Conservation (phyloP, 2,329 filamentous ascomycete genomes). For the Aspergillus fructus region DNA sequence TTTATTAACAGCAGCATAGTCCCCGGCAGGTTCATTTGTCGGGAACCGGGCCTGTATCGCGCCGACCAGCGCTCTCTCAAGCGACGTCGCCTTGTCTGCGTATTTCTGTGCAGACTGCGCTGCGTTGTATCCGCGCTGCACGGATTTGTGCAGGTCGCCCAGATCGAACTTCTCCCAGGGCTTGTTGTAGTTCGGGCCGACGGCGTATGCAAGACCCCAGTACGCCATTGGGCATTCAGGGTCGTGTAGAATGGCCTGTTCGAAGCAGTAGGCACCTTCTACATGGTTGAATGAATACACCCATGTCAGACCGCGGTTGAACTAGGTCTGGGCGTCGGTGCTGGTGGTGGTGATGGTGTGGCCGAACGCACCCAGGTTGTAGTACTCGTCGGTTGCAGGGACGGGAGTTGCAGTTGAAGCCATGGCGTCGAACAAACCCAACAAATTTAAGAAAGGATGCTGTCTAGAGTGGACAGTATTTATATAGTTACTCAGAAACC, state of each 20-base stretch:
- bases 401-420: neutral
- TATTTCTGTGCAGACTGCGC: conserved; percentile 44
- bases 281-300: conserved; percentile 42
- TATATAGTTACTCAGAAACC: too few relatives aligned
- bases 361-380: conserved; percentile 33
- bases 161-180: conserved; percentile 71
- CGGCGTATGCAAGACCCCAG: conserved; percentile 57
- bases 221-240: conserved; percentile 39
- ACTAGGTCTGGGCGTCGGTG: conserved; percentile 33
- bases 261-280: conserved; percentile 38
- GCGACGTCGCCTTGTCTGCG: conserved; percentile 31
- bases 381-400: conserved; percentile 16
- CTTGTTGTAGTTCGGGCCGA: conserved; percentile 79
- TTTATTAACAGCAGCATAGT: conserved; percentile 51
- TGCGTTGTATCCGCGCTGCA: conserved; percentile 50
- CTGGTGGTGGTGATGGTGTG: conserved; percentile 29
- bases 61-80: conserved; percentile 61
- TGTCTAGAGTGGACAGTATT: too few relatives aligned
- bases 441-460: too few relatives aligned
- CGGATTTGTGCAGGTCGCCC: conserved; percentile 53
- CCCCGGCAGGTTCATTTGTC: conserved; percentile 39
- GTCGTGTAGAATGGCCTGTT: conserved; percentile 36
- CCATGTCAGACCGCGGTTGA: conserved; percentile 36
- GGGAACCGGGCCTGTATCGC: conserved; percentile 62
- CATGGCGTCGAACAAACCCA: too few relatives aligned